These are phyloP conservation scores for Cucurbita argyrosperma DNA, from an alignment of 306 rosid species.

Conservation along the genomic window DNA sequence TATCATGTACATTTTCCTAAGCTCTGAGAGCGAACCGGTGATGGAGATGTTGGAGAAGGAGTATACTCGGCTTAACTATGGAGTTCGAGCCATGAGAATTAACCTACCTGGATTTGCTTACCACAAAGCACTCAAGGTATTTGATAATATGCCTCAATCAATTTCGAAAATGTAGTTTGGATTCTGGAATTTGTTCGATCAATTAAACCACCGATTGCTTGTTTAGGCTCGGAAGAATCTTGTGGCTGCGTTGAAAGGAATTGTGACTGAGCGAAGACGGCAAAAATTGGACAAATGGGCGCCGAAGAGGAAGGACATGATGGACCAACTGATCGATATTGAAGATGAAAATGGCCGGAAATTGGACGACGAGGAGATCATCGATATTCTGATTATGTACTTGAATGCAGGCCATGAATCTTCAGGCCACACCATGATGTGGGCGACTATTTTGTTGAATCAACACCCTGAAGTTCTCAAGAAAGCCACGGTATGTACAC, in stretches of 20 bases:
- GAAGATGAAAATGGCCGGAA: constrained; percentile 46
- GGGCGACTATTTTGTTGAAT: constrained; percentile 47
- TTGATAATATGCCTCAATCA: neutral
- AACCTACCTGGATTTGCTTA: constrained; percentile 62
- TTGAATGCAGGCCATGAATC: constrained; percentile 81
- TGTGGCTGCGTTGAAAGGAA: constrained; percentile 25
- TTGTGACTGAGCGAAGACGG: constrained; percentile 27
- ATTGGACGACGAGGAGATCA: constrained; percentile 49
- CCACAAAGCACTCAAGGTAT: constrained; percentile 53
- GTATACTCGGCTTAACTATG: constrained; percentile 30
- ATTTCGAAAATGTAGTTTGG: neutral
- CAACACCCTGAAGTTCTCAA: constrained; percentile 28
- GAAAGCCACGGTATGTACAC: constrained; percentile 37
- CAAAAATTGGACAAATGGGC: constrained; percentile 2
- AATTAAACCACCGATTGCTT: neutral
- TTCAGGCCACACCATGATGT: constrained; percentile 58
- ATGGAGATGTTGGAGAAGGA: constrained; percentile 18
- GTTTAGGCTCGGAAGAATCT: constrained; percentile 52
- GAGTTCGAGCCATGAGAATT: constrained; percentile 45
- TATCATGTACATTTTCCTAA: constrained; percentile 41
- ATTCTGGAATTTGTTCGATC: neutral
- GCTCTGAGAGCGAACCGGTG: constrained; percentile 21
- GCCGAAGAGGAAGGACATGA: constrained; percentile 26
- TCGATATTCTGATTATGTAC: constrained; percentile 50
- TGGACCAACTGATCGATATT: constrained; percentile 46